phyloP scores from a whole-genome alignment of 1,284 basidiomycete species.

The Exobasidium rhododendri region DNA sequence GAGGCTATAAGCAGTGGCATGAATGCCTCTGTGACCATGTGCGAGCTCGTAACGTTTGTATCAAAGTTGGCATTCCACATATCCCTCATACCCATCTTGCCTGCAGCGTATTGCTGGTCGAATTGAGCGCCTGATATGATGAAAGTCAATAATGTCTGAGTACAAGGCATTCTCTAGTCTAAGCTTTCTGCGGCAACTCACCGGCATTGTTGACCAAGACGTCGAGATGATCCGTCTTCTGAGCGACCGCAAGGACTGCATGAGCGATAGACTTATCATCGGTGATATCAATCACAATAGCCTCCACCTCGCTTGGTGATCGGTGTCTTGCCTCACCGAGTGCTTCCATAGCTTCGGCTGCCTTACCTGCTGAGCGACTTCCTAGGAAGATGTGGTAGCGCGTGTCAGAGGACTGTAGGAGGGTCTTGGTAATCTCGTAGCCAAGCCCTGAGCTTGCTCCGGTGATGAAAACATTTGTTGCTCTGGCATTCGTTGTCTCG shows the following conservation, averaged over 20 bases:
- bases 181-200: not conserved
- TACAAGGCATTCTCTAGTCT: not conserved
- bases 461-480: too few relatives aligned
- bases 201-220: constrained; percentile 8
- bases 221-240: not conserved
- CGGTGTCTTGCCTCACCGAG: too few relatives aligned
- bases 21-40: not conserved
- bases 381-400: not conserved
- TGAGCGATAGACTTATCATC: not conserved
- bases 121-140: constrained; percentile 1
- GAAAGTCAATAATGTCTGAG: not conserved
- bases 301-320: not conserved
- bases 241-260: not conserved
- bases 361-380: not conserved
- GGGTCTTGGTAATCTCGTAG: not conserved
- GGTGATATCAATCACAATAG: not conserved
- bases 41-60: not conserved
- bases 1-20: not conserved
- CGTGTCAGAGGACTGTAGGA: not conserved
- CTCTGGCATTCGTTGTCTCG: too few relatives aligned
- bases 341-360: not conserved
- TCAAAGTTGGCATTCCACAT: not conserved
- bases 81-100: not conserved
- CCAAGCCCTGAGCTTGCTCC: not conserved
- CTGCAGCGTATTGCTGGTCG: not conserved